phyloP scores from a whole-genome alignment of 1,284 basidiomycete species.

The Trichosporon ovoides region DNA sequence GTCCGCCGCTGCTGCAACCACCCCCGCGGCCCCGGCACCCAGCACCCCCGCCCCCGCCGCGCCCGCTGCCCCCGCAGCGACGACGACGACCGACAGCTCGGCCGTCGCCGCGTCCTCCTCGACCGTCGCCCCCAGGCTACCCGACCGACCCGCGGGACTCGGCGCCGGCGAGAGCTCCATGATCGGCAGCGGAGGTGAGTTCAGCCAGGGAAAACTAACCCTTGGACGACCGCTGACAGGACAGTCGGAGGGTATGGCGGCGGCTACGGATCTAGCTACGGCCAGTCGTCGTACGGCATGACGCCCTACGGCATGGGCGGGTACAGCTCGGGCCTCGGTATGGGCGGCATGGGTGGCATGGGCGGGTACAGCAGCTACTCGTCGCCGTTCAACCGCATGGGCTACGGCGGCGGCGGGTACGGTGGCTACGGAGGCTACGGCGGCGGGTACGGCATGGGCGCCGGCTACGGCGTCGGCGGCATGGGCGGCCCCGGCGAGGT shows the following conservation, averaged over 20 bases:
- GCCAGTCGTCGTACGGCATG: constrained; percentile 21
- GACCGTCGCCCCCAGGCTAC: constrained; percentile 32
- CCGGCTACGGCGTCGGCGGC: constrained; percentile 53
- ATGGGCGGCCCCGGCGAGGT: constrained; percentile 52
- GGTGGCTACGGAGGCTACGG: constrained; percentile 27
- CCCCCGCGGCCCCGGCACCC: constrained; percentile 10
- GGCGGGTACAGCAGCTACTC: constrained; percentile 25
- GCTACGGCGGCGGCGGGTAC: constrained; percentile 50
- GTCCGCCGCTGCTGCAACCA: constrained; percentile 19
- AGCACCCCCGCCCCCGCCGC: constrained; percentile 25
- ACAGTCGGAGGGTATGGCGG: background rate
- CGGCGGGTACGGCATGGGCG: constrained; percentile 43
- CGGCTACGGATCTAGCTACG: constrained; percentile 20
- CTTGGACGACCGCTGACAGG: background rate
- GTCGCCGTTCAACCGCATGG: constrained; percentile 29
- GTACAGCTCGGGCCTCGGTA: constrained; percentile 11
- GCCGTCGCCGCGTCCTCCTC: constrained; percentile 27
- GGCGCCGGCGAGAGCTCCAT: constrained; percentile 11
- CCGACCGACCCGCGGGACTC: constrained; percentile 39
- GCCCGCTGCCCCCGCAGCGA: constrained; percentile 23
- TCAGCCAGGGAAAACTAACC: too few species aligned
- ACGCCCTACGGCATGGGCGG: constrained; percentile 19
- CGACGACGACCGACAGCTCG: constrained; percentile 18
- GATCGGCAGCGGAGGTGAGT: constrained; percentile 2
- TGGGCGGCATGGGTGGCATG: constrained; percentile 44